These are phyloP conservation scores for Piper longum DNA, from an alignment of 164 flowering plant species.

Conservation along the genomic window DNA sequence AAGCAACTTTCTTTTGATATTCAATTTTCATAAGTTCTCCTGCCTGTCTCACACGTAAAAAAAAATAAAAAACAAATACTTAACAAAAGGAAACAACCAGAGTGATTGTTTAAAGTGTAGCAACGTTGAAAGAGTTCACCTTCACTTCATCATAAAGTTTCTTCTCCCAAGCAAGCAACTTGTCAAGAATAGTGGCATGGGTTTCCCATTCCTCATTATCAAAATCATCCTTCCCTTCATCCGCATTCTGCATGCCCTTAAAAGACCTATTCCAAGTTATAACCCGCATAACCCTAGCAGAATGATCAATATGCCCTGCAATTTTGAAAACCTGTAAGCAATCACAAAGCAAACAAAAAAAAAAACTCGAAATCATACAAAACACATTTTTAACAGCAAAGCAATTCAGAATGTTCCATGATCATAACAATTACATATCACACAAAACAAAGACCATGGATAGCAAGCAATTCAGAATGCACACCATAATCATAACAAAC, in stretches of 20 bases:
- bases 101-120: not conserved
- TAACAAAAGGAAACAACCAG: not conserved
- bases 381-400: not conserved
- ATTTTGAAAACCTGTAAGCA: not conserved
- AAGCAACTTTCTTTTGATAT: conserved; percentile 64
- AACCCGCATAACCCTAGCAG: conserved; percentile 87
- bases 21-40: conserved; percentile 88
- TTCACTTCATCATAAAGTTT: conserved; percentile 93
- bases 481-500: too few species aligned
- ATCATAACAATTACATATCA: too few species aligned
- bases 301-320: conserved; percentile 84
- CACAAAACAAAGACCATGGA: too few species aligned
- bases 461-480: too few species aligned
- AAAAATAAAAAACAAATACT: too few species aligned
- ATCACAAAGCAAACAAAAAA: not conserved
- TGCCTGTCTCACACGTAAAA: conserved; percentile 26
- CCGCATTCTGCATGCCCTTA: conserved; percentile 31
- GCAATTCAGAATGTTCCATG: too few species aligned
- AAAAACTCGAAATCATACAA: not conserved
- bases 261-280: conserved; percentile 86
- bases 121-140: conserved; percentile 28
- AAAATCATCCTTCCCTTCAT: conserved; percentile 42
- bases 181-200: conserved; percentile 87
- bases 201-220: conserved; percentile 67
- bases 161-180: conserved; percentile 96